Base-by-base conservation (phyloP, 176 grass and related monocot genomes). In the Oryza glumipatula region DNA sequence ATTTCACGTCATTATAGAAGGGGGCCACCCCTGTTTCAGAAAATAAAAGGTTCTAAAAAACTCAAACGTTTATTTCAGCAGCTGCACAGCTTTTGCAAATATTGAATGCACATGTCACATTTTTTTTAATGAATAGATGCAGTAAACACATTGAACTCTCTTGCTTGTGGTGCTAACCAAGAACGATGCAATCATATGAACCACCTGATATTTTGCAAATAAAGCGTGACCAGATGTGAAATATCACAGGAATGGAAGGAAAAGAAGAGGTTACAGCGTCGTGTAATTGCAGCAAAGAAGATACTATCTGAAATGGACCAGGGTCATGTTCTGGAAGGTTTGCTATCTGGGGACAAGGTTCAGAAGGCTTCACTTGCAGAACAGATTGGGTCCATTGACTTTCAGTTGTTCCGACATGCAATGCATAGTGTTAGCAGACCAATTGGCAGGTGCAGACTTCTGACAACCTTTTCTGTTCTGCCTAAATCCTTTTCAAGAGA, bases 181-280 rank as follows among this genome's bases (percentile, higher is more conserved):
- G 65, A 74, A 39, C 6, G 24, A 39, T 67, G 13, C 63, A 65
- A 47, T 90, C 6, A 14, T 26, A 54, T 68, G 58, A 60, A 21
- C 6, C 15, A 33, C 14, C 41, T 81, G 16, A 70, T 75, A 60
- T 11, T 86, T 80, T 83, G 58, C 14, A 65, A 83, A 54, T 90
- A 70, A 80, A 80, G 1, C 70, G 9, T 80, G 24, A 76, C n/a
- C 44, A 8, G 4, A 23, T 67, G 46, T 76, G 30, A 72, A 88
- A 75, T 81, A 1, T 78, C 33, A 36, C 88, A 96, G 96, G 93
- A 94, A 85, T 96, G 96, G 96, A 99, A 92, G 69, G 88, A 99
- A 84, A 96, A 79, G 84, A 99, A 92, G 84, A 96, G 86, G 67
- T 78, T 93, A 61, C 91, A 92, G 70, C 91, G 83, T 58, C 88